Percentiles rank a stretch among this genome's conserved stretches.
Conservation (phyloP, 768 basidiomycete genomes). For the Suillus occidentalis region DNA sequence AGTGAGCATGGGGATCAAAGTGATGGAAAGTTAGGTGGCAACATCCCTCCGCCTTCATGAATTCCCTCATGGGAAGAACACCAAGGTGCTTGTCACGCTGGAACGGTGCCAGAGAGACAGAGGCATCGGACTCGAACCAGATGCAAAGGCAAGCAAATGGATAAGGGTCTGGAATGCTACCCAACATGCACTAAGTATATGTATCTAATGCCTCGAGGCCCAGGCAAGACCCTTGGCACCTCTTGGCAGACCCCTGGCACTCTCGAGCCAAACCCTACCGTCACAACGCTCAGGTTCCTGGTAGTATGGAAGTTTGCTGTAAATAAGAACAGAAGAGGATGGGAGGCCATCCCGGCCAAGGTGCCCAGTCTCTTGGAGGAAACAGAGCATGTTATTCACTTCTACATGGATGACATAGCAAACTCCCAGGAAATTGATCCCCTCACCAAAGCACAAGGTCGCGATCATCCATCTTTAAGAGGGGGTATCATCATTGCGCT, state of each 20-base stretch:
- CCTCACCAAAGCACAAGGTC: not conserved
- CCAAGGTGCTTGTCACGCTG: not conserved
- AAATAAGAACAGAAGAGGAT: conserved; percentile 6
- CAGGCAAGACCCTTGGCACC: too few species aligned
- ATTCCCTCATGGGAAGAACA: not conserved
- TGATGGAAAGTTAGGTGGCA: not conserved
- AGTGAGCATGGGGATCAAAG: not conserved
- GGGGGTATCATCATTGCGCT: not conserved
- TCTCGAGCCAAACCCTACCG: too few species aligned
- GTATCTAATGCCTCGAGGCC: too few species aligned
- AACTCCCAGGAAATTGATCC: not conserved
- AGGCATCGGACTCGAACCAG: too few species aligned
- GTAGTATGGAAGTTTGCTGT: conserved; percentile 1
- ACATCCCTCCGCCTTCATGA: not conserved
- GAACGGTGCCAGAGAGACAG: too few species aligned
- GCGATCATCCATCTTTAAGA: not conserved
- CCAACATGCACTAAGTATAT: too few species aligned
- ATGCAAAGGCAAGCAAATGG: too few species aligned
- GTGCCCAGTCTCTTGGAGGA: conserved; percentile 17
- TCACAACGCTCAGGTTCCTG: not conserved
- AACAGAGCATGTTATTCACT: conserved; percentile 2
- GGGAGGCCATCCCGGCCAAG: conserved; percentile 10
- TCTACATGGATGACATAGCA: not conserved
- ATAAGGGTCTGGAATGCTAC: too few species aligned
- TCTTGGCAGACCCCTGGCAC: too few species aligned